Base-by-base conservation (phyloP, 2,329 filamentous ascomycete genomes). In the Madurella mycetomatis region DNA sequence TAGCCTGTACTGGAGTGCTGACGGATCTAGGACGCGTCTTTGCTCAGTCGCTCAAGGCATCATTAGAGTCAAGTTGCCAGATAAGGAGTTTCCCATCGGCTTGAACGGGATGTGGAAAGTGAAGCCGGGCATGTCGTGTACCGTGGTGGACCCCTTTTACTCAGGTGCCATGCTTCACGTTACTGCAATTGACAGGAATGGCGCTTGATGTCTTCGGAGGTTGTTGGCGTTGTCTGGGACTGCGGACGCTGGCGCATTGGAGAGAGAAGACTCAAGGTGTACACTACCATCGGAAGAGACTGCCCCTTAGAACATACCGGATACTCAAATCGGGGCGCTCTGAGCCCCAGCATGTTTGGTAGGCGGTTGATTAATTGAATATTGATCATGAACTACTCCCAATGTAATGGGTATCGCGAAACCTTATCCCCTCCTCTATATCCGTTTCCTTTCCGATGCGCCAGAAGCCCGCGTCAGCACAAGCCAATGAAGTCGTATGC, bases 91-190 rank as follows among this genome's bases (percentile, higher is more conserved):
- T 15, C 16, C 47, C 42, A 60, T 64, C 0, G 62, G 63, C 4
- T 58, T 59, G 15, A 64, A 61, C 5, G 64, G 64, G 2, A 60
- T 47, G 56, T 66, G 49, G 62, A 72, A 52, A 60, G 66, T 32
- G 60, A 71, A n/a, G 12, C 25, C 30, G 25, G 55, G 57, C 2
- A 17, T 19, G 37, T 19, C 16, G 2, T 62, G 54, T 18, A 37
- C 42, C 19, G 13, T 62, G 40, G 40, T 41, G 18, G 59, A 58
- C 31, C 46, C 49, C 0, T 58, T 50, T 3, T 49, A 54, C 18
- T 2, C 41, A 5, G 54, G 41, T 1, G 58, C 51, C 16, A 47
- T 56, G 12, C 18, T 60, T 2, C 60, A 62, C 42, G 54, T 62
- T 16, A 54, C 47, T 2, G 44, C 40, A 7, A 39, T 59, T 19